A percentile compares a stretch with the other conserved stretches of the same genome.
Conservation (phyloP, 495 filamentous ascomycete species). For the Lophiotrema nucula region DNA sequence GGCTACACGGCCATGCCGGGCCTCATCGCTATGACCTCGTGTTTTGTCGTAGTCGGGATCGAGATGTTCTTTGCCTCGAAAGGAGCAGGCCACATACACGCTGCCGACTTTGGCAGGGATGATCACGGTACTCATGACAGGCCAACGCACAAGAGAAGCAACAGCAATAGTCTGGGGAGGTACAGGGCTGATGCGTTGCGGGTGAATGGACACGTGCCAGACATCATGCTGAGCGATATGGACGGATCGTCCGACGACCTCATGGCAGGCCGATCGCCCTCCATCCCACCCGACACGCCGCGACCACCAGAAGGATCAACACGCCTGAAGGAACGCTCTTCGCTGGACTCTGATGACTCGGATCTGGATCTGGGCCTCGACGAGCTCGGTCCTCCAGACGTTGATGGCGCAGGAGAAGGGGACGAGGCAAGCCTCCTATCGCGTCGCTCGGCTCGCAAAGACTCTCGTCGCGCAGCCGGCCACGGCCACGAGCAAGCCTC, state of each 20-base stretch:
- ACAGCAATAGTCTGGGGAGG: constrained; percentile 32
- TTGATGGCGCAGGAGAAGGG: constrained; percentile 16
- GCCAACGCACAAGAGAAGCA: constrained; percentile 17
- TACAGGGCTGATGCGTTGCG: constrained; percentile 25
- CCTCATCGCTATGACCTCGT: constrained; percentile 43
- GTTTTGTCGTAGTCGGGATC: constrained; percentile 47
- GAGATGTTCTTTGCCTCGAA: constrained; percentile 48
- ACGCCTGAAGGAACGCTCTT: constrained; percentile 1
- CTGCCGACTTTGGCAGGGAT: constrained; percentile 27
- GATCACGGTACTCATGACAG: constrained; percentile 7
- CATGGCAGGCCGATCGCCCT: constrained; percentile 23
- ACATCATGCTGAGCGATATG: constrained; percentile 22
- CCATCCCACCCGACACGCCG: constrained; percentile 1
- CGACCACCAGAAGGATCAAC: constrained; percentile 1
- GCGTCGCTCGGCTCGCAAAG: constrained; percentile 11
- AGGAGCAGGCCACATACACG: constrained; percentile 42
- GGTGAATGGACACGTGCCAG: constrained; percentile 18
- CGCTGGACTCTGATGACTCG: constrained; percentile 32
- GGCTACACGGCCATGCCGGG: constrained; percentile 48
- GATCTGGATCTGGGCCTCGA: constrained; percentile 39
- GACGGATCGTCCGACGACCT: constrained; percentile 20
- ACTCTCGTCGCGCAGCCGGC: not conserved
- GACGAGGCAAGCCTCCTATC: constrained; percentile 20
- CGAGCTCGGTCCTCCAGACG: constrained; percentile 34
- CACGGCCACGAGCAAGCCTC: not conserved